phyloP scores from a whole-genome alignment of 345 rosid genomes.

The Syzygium grande region DNA sequence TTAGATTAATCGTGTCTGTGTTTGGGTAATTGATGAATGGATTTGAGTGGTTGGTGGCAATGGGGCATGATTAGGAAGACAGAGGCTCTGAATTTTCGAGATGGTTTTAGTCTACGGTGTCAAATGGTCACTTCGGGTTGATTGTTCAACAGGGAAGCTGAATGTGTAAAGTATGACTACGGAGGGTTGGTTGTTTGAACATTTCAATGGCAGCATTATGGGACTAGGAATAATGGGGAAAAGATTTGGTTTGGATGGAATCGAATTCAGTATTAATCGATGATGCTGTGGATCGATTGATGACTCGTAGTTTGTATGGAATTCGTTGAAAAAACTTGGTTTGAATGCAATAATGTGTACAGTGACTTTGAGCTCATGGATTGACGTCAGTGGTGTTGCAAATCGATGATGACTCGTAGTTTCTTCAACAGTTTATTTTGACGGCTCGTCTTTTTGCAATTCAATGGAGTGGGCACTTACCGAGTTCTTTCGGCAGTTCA shows the following conservation, averaged over 20 bases:
- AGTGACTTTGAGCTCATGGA: background rate
- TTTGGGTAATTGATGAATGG: background rate
- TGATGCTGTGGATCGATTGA: background rate
- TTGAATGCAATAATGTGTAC: background rate
- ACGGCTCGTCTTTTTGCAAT: background rate
- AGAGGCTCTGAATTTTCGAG: background rate
- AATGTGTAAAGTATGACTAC: background rate
- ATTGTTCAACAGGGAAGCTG: background rate
- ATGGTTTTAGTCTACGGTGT: background rate
- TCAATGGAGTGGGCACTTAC: background rate
- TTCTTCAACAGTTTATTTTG: background rate
- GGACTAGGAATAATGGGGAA: background rate
- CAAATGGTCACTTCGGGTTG: background rate
- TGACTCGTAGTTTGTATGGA: background rate
- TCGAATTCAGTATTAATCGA: background rate
- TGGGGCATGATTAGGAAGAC: background rate
- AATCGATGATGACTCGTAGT: background rate
- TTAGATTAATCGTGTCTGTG: background rate
- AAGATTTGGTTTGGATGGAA: background rate
- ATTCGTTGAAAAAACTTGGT: background rate
- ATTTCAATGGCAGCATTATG: background rate
- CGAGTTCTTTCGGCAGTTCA: background rate
- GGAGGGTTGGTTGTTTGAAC: background rate
- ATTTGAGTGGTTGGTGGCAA: background rate
- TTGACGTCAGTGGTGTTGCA: background rate